Evolutionary conservation across 2,329 filamentous ascomycete genomes (phyloP).

Genomic region (Talaromyces piceae): DNA sequence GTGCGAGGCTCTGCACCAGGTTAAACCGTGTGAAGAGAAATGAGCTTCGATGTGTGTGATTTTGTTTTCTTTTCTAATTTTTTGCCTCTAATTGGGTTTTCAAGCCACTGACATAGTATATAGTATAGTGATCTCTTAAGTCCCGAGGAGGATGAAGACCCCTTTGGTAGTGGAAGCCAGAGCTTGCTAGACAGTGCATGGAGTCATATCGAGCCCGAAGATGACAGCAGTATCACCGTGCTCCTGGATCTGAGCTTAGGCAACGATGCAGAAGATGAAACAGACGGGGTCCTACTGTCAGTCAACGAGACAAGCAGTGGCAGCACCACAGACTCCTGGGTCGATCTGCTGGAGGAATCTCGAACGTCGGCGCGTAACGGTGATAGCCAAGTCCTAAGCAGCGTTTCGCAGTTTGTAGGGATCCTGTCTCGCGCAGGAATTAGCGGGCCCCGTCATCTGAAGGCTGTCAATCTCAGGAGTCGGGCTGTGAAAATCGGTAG

Average conservation of each 20-base stretch:
- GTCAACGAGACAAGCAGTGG: background rate
- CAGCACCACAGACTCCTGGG: background rate
- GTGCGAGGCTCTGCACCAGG: too few species aligned
- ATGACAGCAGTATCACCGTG: conserved; percentile 1
- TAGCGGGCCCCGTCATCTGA: conserved; percentile 19
- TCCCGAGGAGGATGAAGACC: background rate
- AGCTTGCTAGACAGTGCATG: background rate
- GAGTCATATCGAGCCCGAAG: background rate
- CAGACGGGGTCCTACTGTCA: background rate
- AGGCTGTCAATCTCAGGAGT: conserved; percentile 16
- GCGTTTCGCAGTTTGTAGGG: conserved; percentile 20
- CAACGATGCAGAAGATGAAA: background rate
- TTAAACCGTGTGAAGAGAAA: too few species aligned
- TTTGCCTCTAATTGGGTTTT: too few species aligned
- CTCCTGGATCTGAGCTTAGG: conserved; percentile 11
- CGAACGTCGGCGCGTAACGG: conserved; percentile 22
- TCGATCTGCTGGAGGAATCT: conserved; percentile 18
- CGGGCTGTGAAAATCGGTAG: conserved; percentile 19
- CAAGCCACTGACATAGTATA: too few species aligned
- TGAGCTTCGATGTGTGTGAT: too few species aligned
- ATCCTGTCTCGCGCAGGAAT: conserved; percentile 22
- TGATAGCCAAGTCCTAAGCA: conserved; percentile 18
- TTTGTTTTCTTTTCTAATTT: background rate
- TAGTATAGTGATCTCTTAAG: background rate
- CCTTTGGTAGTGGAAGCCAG: background rate